Evolutionary conservation across 306 rosid species (phyloP).

Genomic region (Sindora glabra): DNA sequence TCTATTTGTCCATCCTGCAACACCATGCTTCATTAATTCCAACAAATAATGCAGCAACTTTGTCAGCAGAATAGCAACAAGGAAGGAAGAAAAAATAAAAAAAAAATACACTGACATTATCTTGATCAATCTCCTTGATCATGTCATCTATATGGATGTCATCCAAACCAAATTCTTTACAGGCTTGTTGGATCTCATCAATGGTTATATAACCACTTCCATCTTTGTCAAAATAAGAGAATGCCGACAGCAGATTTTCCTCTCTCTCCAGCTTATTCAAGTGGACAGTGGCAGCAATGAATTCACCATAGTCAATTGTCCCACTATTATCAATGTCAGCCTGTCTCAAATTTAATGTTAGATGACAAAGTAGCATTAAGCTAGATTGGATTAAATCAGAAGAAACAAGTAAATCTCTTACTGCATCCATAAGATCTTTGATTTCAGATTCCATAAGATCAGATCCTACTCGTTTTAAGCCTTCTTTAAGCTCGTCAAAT

Average conservation of each 20-base stretch:
- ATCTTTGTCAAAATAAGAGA: slow-evolving; percentile 56
- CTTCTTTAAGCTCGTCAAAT: slow-evolving; percentile 50
- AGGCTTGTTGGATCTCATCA: slow-evolving; percentile 58
- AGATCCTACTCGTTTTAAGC: slow-evolving; percentile 50
- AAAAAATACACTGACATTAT: slow-evolving; percentile 30
- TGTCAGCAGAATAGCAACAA: too few species aligned
- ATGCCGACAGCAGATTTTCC: slow-evolving; percentile 47
- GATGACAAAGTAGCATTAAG: not conserved
- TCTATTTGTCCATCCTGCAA: slow-evolving; percentile 67
- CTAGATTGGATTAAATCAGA: not conserved
- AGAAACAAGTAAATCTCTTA: slow-evolving; percentile 13
- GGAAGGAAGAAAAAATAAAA: not conserved
- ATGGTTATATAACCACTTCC: slow-evolving; percentile 56
- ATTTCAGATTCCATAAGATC: slow-evolving; percentile 62
- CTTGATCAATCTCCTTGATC: slow-evolving; percentile 55
- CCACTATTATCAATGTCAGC: slow-evolving; percentile 51
- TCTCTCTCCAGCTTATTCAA: slow-evolving; percentile 55
- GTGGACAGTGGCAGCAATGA: slow-evolving; percentile 61
- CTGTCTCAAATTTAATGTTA: slow-evolving; percentile 16
- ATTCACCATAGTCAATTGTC: slow-evolving; percentile 55
- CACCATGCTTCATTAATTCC: slow-evolving; percentile 8
- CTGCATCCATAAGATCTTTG: slow-evolving; percentile 60
- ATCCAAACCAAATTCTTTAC: slow-evolving; percentile 51
- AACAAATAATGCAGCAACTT: slow-evolving; percentile 1
- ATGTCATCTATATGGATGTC: slow-evolving; percentile 48